Evolutionary conservation across 805 yeast species (phyloP).

Genomic region (Cephaloascus albidus): DNA sequence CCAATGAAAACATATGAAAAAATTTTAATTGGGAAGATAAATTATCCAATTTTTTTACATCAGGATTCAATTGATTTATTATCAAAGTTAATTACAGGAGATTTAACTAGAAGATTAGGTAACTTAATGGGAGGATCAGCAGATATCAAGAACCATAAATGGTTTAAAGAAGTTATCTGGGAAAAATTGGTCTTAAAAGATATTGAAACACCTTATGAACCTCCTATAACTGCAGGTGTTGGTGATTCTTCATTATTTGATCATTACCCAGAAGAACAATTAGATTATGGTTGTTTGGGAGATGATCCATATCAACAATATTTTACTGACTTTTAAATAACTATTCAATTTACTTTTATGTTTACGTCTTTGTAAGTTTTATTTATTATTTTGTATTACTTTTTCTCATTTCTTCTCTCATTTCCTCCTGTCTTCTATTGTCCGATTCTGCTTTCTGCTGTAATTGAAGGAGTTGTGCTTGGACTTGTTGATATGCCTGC

Average conservation of each 20-base stretch:
- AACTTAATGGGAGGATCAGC: constrained; percentile 49
- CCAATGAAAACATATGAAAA: constrained; percentile 59
- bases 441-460: too few species aligned
- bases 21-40: constrained; percentile 42
- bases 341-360: neutral
- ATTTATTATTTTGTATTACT: neutral
- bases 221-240: constrained; percentile 55
- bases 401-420: neutral
- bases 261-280: constrained; percentile 34
- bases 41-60: constrained; percentile 44
- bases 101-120: constrained; percentile 47
- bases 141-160: constrained; percentile 46
- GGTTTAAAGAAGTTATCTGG: constrained; percentile 58
- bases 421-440: too few species aligned
- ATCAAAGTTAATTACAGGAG: constrained; percentile 41
- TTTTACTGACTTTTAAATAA: constrained; percentile 25
- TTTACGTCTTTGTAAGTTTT: neutral
- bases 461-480: too few species aligned
- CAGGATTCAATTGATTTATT: constrained; percentile 44
- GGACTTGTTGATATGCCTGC: too few species aligned
- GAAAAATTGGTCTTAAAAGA: constrained; percentile 44
- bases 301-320: constrained; percentile 27
- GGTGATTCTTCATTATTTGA: constrained; percentile 41
- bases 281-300: constrained; percentile 27
- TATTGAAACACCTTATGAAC: constrained; percentile 57